Percentiles rank a stretch among this genome's conserved stretches.
These are phyloP conservation scores for Simplicillium aogashimaense DNA, from an alignment of 2,329 filamentous ascomycete species.

Conservation along the genomic window DNA sequence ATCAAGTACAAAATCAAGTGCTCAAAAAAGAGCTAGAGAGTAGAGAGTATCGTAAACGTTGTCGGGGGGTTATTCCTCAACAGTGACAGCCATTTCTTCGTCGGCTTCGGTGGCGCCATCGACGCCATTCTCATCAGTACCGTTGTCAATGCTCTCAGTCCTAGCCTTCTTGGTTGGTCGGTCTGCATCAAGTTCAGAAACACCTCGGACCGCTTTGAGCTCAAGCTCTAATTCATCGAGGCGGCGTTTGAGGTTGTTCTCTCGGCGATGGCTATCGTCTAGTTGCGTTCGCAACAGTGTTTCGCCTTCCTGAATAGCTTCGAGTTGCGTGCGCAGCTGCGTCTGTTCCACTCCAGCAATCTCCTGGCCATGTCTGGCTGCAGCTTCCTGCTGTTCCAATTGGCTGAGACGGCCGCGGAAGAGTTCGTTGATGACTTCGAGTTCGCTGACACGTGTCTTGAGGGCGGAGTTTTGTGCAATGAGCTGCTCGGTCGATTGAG, in stretches of 20 bases:
- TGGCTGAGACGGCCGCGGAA: constrained; percentile 70
- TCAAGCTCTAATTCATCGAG: constrained; percentile 69
- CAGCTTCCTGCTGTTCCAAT: constrained; percentile 66
- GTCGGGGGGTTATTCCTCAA: no score
- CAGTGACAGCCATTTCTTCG: neutral
- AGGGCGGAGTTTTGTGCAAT: constrained; percentile 72
- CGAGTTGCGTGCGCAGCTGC: constrained; percentile 47
- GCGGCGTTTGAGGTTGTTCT: constrained; percentile 72
- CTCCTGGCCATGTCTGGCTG: constrained; percentile 50
- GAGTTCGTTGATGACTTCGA: constrained; percentile 87
- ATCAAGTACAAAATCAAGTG: no score
- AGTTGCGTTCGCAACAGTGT: constrained; percentile 49
- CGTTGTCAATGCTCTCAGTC: constrained; percentile 7
- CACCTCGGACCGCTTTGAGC: constrained; percentile 23
- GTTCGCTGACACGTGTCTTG: constrained; percentile 90
- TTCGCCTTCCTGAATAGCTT: constrained; percentile 29
- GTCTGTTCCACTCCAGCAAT: constrained; percentile 45
- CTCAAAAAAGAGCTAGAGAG: no score
- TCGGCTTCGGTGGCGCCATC: neutral
- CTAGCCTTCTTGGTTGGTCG: constrained; percentile 18
- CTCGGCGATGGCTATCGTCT: constrained; percentile 67
- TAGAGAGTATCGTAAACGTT: no score
- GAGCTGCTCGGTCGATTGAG: constrained; percentile 72
- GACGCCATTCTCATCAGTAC: constrained; percentile 4
- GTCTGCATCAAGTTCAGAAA: constrained; percentile 9